Conservation (phyloP, 768 basidiomycete species). For the Tulasnella sp. region DNA sequence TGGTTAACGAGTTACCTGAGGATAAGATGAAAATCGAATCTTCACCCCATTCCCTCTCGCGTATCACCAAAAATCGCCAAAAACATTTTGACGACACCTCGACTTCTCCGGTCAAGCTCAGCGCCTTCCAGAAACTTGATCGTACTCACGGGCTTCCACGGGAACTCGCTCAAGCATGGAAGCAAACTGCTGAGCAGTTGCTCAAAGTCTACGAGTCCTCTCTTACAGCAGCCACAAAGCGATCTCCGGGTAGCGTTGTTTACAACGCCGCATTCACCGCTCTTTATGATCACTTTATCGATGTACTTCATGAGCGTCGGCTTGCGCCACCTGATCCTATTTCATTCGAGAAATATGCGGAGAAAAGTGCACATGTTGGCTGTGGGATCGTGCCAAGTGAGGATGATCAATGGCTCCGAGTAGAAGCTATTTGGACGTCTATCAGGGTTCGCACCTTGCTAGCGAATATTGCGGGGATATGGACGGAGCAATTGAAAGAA, state of each 20-base stretch:
- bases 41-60: no score
- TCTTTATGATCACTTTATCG: constrained; percentile 26
- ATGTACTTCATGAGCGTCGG: constrained; percentile 23
- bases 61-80: no score
- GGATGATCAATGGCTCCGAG: constrained; percentile 44
- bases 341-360: constrained; percentile 36
- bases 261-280: constrained; percentile 48
- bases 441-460: constrained; percentile 42
- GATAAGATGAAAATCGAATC: no score
- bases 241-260: constrained; percentile 43
- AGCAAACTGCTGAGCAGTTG: constrained; percentile 27
- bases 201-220: constrained; percentile 31
- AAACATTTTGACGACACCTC: no score
- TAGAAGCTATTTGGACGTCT: constrained; percentile 47
- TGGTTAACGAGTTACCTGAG: no score
- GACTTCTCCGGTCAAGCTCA: no score
- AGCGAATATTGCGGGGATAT: constrained; percentile 34
- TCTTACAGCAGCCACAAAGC: constrained; percentile 32
- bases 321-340: constrained; percentile 25
- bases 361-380: constrained; percentile 38
- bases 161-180: constrained; percentile 28
- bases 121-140: no score
- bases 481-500: constrained; percentile 24
- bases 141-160: not conserved
- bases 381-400: constrained; percentile 45